A percentile compares a stretch with the other conserved stretches of the same genome.
phyloP scores from a whole-genome alignment of 305 asterid species.

The Andrographis paniculata region DNA sequence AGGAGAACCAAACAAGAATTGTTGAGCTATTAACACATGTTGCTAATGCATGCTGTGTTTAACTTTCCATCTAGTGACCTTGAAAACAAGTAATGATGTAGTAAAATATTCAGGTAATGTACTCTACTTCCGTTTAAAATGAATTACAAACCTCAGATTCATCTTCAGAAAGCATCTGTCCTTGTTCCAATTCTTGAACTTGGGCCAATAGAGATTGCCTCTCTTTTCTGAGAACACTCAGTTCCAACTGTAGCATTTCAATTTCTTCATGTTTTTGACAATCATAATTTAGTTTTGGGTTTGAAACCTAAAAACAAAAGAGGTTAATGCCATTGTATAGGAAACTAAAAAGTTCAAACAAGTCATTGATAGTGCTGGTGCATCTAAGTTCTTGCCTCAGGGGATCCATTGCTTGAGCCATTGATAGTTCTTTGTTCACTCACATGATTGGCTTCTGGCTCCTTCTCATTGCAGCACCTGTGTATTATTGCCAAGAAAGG shows the following conservation, averaged over 20 bases:
- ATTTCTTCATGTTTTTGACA: conserved; percentile 31
- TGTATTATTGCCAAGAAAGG: conserved; percentile 10
- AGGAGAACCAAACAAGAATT: not conserved
- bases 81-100: no score
- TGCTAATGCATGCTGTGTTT: no score
- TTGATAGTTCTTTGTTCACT: conserved; percentile 33
- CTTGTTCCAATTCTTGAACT: conserved; percentile 31
- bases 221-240: conserved; percentile 39
- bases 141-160: conserved; percentile 40
- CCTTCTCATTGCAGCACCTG: conserved; percentile 32
- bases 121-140: conserved; percentile 3
- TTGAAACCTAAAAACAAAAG: conserved; percentile 23
- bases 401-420: conserved; percentile 31
- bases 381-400: conserved; percentile 30
- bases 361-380: not conserved
- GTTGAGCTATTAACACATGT: no score
- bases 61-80: no score
- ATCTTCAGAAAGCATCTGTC: conserved; percentile 19
- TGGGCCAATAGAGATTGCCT: conserved; percentile 33
- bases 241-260: conserved; percentile 43
- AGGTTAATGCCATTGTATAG: conserved; percentile 12
- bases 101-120: not conserved
- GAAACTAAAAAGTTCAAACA: conserved; percentile 9
- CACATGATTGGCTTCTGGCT: conserved; percentile 35
- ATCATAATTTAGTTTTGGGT: conserved; percentile 25